Percentiles rank a stretch among this genome's conserved stretches.
phyloP scores from a whole-genome alignment of 1,139 yeast genomes.

The Suhomyces kunorum region DNA sequence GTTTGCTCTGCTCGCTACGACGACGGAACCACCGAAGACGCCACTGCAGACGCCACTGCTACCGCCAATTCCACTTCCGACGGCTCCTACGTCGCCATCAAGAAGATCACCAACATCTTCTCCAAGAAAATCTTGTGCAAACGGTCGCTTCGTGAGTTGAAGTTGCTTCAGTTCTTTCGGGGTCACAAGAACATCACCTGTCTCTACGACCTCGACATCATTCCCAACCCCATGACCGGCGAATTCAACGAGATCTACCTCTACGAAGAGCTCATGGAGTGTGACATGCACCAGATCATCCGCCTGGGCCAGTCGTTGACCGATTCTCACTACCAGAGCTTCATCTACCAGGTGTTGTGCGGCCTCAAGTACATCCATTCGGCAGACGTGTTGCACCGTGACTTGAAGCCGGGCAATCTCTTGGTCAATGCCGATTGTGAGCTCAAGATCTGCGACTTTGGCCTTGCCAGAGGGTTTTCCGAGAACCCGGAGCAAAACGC shows the following conservation, averaged over 20 bases:
- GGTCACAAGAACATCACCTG: constrained; percentile 94
- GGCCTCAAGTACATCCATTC: constrained; percentile 94
- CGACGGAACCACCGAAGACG: constrained; percentile 45
- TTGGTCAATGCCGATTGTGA: constrained; percentile 96
- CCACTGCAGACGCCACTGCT: constrained; percentile 9
- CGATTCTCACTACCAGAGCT: constrained; percentile 92
- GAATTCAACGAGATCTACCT: constrained; percentile 88
- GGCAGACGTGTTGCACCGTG: constrained; percentile 93
- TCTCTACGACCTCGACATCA: constrained; percentile 88
- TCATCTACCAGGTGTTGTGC: constrained; percentile 86
- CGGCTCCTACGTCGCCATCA: constrained; percentile 74
- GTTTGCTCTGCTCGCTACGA: constrained; percentile 93
- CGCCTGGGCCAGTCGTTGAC: constrained; percentile 92
- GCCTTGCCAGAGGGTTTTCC: constrained; percentile 93
- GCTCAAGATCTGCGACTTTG: constrained; percentile 94
- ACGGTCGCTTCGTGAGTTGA: constrained; percentile 85
- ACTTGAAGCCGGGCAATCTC: constrained; percentile 89
- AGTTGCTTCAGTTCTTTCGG: constrained; percentile 83
- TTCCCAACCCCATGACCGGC: constrained; percentile 66
- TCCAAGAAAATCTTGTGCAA: constrained; percentile 85
- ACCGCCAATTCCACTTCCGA: constrained; percentile 18
- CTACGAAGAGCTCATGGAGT: constrained; percentile 95
- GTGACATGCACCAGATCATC: constrained; percentile 97
- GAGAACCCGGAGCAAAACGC: constrained; percentile 82
- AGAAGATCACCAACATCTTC: constrained; percentile 90